phyloP scores from a whole-genome alignment of 345 rosid species.

The Durio zibethinus region DNA sequence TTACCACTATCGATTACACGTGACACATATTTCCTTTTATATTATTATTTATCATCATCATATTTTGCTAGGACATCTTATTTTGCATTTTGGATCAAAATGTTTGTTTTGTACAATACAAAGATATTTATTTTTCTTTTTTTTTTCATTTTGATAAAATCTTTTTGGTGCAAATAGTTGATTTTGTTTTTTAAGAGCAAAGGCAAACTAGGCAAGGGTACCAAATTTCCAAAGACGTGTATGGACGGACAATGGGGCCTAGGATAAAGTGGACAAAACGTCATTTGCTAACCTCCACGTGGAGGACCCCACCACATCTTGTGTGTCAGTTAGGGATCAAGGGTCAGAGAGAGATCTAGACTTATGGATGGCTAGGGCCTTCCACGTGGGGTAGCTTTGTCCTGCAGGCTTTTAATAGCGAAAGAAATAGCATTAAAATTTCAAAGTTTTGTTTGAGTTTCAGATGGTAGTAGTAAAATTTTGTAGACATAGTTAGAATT shows the following conservation, averaged over 20 bases:
- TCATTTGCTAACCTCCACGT: slow-evolving; percentile 6
- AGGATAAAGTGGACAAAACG: not conserved
- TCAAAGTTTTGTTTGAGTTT: not conserved
- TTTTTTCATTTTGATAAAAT: no score
- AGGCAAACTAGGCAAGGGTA: not conserved
- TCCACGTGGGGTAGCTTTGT: not conserved
- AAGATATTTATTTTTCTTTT: not conserved
- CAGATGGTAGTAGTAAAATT: no score
- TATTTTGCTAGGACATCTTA: no score
- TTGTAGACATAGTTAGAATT: no score
- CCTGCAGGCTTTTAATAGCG: not conserved
- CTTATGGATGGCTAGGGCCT: not conserved
- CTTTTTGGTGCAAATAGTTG: not conserved
- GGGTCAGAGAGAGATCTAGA: not conserved
- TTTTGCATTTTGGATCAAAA: not conserved
- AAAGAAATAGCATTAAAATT: not conserved
- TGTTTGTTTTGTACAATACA: no score
- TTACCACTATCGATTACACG: no score
- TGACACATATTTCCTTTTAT: no score
- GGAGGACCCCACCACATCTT: slow-evolving; percentile 12
- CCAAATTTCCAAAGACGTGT: not conserved
- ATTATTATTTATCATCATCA: no score
- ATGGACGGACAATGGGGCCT: no score
- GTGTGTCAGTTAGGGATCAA: not conserved
- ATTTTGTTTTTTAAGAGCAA: not conserved